phyloP scores from a whole-genome alignment of 768 basidiomycete species.

The Pleurotus djamor region DNA sequence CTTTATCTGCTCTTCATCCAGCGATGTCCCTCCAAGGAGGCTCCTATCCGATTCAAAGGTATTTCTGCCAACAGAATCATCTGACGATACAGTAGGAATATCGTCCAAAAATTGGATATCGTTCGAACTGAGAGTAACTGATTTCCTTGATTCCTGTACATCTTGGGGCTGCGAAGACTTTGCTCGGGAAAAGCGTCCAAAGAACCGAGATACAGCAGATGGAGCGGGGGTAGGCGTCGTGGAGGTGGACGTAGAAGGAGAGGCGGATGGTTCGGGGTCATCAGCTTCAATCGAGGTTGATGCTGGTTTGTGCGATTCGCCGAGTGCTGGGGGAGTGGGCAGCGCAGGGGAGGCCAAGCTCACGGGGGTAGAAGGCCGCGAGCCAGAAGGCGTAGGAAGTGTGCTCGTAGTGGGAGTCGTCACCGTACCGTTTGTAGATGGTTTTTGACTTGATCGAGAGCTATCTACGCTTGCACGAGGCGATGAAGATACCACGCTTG shows the following conservation, averaged over 20 bases:
- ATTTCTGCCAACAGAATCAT: not conserved
- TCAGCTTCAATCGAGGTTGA: not conserved
- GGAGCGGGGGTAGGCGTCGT: slow-evolving; percentile 32
- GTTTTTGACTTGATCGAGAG: slow-evolving; percentile 9
- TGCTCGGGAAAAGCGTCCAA: slow-evolving; percentile 68
- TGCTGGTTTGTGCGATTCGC: not conserved
- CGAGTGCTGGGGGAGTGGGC: not conserved
- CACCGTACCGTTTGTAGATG: not conserved
- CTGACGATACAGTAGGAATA: slow-evolving; percentile 19
- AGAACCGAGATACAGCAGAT: slow-evolving; percentile 82
- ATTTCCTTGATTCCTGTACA: slow-evolving; percentile 37
- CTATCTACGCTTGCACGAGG: slow-evolving; percentile 27
- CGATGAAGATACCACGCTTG: not conserved
- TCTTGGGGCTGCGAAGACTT: slow-evolving; percentile 18
- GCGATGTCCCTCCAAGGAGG: not conserved
- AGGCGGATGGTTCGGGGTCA: slow-evolving; percentile 11
- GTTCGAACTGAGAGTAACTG: slow-evolving; percentile 71
- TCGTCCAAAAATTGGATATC: slow-evolving; percentile 83
- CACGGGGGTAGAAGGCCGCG: slow-evolving; percentile 5
- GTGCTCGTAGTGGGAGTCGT: slow-evolving; percentile 8
- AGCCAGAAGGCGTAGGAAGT: slow-evolving; percentile 8
- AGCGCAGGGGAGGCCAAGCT: slow-evolving; percentile 4
- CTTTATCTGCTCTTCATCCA: not conserved
- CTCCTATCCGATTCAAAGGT: not conserved
- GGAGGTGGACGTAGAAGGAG: slow-evolving; percentile 10